Evolutionary conservation across 2,329 filamentous ascomycete species (phyloP), one percentile per base, ranked within the genome.

Genomic region (Penicillium occitanis): DNA sequence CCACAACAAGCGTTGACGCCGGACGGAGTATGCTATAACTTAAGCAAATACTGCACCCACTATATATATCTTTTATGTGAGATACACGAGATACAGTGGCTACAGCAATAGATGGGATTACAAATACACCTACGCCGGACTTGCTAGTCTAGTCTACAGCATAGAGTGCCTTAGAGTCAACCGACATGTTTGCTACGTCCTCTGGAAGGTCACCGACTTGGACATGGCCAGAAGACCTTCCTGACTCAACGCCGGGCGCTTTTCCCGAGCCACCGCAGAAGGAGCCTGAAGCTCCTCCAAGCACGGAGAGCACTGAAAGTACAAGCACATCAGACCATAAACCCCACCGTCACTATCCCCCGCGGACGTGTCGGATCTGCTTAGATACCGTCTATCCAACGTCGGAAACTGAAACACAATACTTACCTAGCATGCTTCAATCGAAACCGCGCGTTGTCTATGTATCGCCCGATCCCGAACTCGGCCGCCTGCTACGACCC

Each of bases 291-390:
- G 53, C 68, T 51, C 57, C 67, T 66, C 66, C 70, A 40, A 44
- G 19, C 33, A 62, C 50, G 19, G 57, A 61, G 40, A 67, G 66
- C 40, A 67, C 69, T 46, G 71, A 69, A 30, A 70, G 68, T 19
- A 68, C 69, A 55, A 48, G 7, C 19, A 58, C 40, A n/a, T 33
- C 51, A 64, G 33, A 58, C 30, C 69, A 70, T 25, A 73, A 73
- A 62, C 71, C 73, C 19, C 73, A 76, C 64, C 81, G 73, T 60
- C 85, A 87, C 68, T 94, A 91, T 76, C 86, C 87, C 44, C 85
- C 90, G 30, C 86, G 92, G 70, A 90, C 88, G 68, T 98, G 94
- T 78, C 90, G 94, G 66, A 97, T 98, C 69, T 98, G 94, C 76
- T 83, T 97, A 48, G 94, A 97, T 70, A 83, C 83, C 68, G 84